A percentile compares a stretch with the other conserved stretches of the same genome.
Evolutionary conservation across 2,329 filamentous ascomycete species (phyloP).

Genomic region (Gnomoniopsis smithogilvyi): DNA sequence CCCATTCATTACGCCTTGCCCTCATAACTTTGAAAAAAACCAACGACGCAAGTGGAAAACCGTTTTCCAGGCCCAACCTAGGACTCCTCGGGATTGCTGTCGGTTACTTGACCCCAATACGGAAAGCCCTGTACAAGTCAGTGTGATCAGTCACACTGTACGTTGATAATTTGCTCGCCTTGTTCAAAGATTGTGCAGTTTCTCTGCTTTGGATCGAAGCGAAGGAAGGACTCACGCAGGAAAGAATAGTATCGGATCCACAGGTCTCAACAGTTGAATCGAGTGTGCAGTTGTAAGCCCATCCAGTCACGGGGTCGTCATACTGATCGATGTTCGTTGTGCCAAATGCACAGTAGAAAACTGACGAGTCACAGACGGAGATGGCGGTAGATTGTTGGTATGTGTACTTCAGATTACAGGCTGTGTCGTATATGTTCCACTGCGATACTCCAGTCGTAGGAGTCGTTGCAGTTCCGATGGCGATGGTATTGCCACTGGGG

Average conservation of each 20-base stretch:
- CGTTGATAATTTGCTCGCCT: no score
- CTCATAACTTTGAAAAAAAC: no score
- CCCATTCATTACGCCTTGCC: no score
- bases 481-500: neutral
- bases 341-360: constrained; percentile 3
- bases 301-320: constrained; percentile 1
- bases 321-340: constrained; percentile 1
- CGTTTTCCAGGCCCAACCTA: no score
- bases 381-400: neutral
- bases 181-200: no score
- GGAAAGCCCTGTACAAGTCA: constrained; percentile 1
- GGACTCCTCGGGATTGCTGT: neutral
- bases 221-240: neutral
- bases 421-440: constrained; percentile 2
- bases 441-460: neutral
- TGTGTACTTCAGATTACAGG: neutral
- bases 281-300: constrained; percentile 1
- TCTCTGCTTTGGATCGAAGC: no score
- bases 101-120: neutral
- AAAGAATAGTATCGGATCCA: neutral
- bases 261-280: neutral
- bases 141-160: no score
- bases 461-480: neutral
- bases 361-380: neutral
- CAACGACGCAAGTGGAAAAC: no score